These are phyloP conservation scores for Termitomyces sp. DNA, from an alignment of 768 basidiomycete species.

Conservation along the genomic window DNA sequence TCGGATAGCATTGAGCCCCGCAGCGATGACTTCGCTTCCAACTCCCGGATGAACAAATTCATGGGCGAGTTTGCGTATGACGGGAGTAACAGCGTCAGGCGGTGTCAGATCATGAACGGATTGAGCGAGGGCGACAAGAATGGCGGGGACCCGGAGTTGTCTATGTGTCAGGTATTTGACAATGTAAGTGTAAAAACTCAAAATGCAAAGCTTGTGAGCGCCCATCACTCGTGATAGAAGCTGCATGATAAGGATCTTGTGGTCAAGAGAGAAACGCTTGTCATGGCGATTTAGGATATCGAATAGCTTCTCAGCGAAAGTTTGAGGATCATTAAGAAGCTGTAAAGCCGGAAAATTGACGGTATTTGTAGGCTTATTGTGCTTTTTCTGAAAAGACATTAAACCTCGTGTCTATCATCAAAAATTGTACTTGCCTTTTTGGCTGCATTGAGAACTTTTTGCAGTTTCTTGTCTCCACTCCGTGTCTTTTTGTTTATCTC, in stretches of 20 bases:
- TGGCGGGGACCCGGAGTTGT: constrained; percentile 88
- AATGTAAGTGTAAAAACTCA: constrained; percentile 94
- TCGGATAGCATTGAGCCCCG: constrained; percentile 92
- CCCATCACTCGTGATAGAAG: constrained; percentile 93
- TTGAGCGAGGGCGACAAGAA: constrained; percentile 91
- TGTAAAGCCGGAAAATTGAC: constrained; percentile 91
- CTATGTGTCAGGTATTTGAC: constrained; percentile 90
- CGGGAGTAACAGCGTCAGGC: constrained; percentile 86
- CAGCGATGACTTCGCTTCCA: constrained; percentile 90
- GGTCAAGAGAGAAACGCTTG: constrained; percentile 93
- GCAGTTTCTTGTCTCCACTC: constrained; percentile 76
- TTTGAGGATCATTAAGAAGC: constrained; percentile 91
- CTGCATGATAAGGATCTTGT: constrained; percentile 97
- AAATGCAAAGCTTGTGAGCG: constrained; percentile 85
- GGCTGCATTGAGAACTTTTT: constrained; percentile 65
- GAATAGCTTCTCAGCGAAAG: constrained; percentile 91
- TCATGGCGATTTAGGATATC: constrained; percentile 80
- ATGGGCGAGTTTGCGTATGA: constrained; percentile 85
- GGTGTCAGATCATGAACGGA: constrained; percentile 94
- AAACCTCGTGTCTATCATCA: constrained; percentile 1
- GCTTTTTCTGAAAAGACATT: constrained; percentile 24
- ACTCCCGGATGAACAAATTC: constrained; percentile 99
- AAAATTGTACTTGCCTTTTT: constrained; percentile 51
- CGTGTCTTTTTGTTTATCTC: constrained; percentile 92
- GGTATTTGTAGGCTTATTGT: constrained; percentile 24